Conservation (phyloP, 2,329 filamentous ascomycete genomes). For the Cryphonectria parasitica region DNA sequence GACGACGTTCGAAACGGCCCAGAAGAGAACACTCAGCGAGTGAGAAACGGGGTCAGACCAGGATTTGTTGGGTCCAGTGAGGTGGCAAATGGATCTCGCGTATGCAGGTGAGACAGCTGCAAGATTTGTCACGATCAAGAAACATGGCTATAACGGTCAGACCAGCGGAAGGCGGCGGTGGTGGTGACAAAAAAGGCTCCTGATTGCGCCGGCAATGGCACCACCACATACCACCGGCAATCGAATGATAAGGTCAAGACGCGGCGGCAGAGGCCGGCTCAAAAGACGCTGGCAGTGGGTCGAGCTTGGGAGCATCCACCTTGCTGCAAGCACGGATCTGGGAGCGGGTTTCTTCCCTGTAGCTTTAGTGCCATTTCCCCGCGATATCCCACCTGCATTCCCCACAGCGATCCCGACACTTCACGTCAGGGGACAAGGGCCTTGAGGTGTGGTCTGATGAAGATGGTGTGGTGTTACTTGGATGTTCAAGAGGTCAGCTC, state of each 20-base stretch:
- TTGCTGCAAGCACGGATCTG: neutral
- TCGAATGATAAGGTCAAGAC: neutral
- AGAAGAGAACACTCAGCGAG: conserved; percentile 23
- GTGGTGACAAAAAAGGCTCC: neutral
- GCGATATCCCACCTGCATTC: conserved; percentile 8
- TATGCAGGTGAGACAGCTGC: conserved; percentile 20
- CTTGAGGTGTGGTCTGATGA: conserved; percentile 9
- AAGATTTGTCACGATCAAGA: conserved; percentile 2
- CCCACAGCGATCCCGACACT: conserved; percentile 11
- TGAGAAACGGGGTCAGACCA: conserved; percentile 14
- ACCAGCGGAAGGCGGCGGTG: neutral
- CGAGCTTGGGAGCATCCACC: neutral
- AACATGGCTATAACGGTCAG: neutral
- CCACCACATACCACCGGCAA: neutral
- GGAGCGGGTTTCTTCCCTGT: conserved; percentile 3
- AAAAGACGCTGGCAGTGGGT: neutral
- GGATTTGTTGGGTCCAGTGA: conserved; percentile 16
- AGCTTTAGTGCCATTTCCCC: conserved; percentile 10
- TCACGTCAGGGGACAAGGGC: conserved; percentile 5
- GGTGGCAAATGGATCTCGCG: conserved; percentile 28
- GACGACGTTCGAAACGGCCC: conserved; percentile 13
- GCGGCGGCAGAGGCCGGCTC: neutral
- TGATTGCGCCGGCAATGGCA: conserved; percentile 11
- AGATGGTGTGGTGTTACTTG: conserved; percentile 1
- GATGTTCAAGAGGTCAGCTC: neutral